Conservation (phyloP, 164 flowering plant species). For the Aristolochia californica region DNA sequence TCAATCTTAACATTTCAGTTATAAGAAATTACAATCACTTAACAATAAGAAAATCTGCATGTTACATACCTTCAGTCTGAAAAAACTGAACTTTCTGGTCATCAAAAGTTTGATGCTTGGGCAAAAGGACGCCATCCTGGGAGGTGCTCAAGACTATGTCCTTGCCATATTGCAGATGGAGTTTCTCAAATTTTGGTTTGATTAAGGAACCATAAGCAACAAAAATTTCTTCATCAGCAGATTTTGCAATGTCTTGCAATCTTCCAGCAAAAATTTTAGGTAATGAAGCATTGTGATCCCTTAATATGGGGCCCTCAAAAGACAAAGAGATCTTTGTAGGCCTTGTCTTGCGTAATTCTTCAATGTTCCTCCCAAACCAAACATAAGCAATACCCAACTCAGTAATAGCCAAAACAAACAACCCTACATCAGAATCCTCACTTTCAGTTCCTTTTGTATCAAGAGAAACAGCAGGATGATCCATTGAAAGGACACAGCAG, state of each 20-base stretch:
- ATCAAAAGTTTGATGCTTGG: slow-evolving; percentile 28
- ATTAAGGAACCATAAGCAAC: slow-evolving; percentile 64
- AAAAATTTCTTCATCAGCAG: slow-evolving; percentile 42
- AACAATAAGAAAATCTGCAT: neutral
- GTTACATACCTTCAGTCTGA: slow-evolving; percentile 39
- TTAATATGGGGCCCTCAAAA: slow-evolving; percentile 19
- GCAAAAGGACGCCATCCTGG: slow-evolving; percentile 59
- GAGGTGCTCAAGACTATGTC: slow-evolving; percentile 43
- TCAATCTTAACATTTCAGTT: neutral
- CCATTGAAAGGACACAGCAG: slow-evolving; percentile 76
- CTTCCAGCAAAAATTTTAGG: slow-evolving; percentile 67
- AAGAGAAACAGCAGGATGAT: slow-evolving; percentile 76
- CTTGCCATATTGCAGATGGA: slow-evolving; percentile 46
- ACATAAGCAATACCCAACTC: slow-evolving; percentile 72
- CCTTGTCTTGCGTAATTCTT: slow-evolving; percentile 46
- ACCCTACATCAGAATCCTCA: slow-evolving; percentile 20
- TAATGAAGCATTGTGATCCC: slow-evolving; percentile 27
- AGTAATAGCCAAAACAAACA: slow-evolving; percentile 74
- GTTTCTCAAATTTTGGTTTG: slow-evolving; percentile 78
- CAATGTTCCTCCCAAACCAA: slow-evolving; percentile 61
- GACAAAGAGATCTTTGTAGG: slow-evolving; percentile 57
- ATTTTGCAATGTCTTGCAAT: slow-evolving; percentile 33
- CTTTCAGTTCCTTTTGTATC: slow-evolving; percentile 33
- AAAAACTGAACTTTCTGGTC: slow-evolving; percentile 27
- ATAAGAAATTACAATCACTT: neutral